Evolutionary conservation across 2,329 filamentous ascomycete species (phyloP), one percentile per base, ranked within the genome.

Genomic region (Xylariaceae sp.): DNA sequence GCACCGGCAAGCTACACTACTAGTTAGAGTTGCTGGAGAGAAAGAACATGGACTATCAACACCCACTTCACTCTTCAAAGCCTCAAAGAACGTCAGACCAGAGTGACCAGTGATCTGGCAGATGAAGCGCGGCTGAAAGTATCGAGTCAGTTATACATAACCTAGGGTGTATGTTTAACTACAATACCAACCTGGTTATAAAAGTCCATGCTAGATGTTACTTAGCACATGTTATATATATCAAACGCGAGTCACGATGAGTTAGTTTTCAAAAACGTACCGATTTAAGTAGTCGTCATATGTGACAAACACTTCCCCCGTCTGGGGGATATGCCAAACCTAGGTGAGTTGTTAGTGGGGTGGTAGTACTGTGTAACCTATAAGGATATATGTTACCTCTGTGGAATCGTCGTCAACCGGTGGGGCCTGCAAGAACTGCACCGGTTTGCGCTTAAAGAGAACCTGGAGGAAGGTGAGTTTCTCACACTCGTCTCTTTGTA

Each of bases 21-120:
- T 40, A 40, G 49, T 70, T 67, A 70, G 67, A 62, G 19, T 45
- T 41, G 29, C 41, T 16, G 44, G 50, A 40, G 48, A 41, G 2
- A 55, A 20, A n/a, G n/a, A 43, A 45, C 40, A 43, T 47, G 19
- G 48, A 41, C 21, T 20, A 20, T 16, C 6, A 18, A 46, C 10
- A 78, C 87, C 63, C 82, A 96, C 91, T 85, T 97, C 92, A 76
- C 91, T 96, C 74, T 90, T 87, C 26, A 93, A 83, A 21, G 95
- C 95, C 65, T 96, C 91, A 69, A 97, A 97, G 74, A 96, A 99
- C 2, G 86, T 93, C 63, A 97, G 80, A 50, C 89, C 89, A 26
- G 92, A 96, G 73, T 96, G 93, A 51, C 95, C 95, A 12, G 92
- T 96, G 63, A 98, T 96, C 71, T 96, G 90, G 74, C 96, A 96